Evolutionary conservation across 2,329 filamentous ascomycete genomes (phyloP).

Genomic region (Fusarium devonianum): DNA sequence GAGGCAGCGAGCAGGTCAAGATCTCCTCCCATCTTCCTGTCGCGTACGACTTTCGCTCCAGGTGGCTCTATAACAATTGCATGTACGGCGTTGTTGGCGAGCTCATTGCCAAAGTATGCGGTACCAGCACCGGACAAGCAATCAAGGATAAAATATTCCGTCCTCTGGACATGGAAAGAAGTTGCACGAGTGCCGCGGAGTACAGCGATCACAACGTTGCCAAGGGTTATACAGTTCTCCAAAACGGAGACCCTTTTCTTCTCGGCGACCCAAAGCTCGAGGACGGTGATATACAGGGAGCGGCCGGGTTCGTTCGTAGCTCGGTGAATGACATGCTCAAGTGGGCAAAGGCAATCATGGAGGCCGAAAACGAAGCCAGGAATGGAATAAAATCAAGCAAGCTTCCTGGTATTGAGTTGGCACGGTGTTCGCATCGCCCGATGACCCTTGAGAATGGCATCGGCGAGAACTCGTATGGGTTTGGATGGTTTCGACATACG

Average conservation of each 20-base stretch:
- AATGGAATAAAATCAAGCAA: neutral
- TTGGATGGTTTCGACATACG: neutral
- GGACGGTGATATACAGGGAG: neutral
- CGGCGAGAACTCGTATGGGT: neutral
- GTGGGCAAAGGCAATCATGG: neutral
- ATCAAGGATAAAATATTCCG: neutral
- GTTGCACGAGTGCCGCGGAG: too few relatives aligned
- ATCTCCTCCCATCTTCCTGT: slow-evolving; percentile 1
- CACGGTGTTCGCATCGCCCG: neutral
- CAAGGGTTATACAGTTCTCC: neutral
- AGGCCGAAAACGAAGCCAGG: neutral
- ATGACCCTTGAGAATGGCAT: neutral
- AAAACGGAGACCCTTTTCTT: neutral
- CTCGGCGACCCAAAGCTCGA: neutral
- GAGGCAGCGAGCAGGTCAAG: neutral
- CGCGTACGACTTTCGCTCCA: neutral
- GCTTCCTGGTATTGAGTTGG: neutral
- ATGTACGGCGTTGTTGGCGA: neutral
- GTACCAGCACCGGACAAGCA: neutral
- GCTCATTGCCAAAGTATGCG: neutral
- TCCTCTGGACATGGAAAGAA: too few relatives aligned
- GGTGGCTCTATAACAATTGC: neutral
- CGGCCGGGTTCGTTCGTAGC: neutral
- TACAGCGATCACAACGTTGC: too few relatives aligned
- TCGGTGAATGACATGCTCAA: slow-evolving; percentile 1